Evolutionary conservation across 805 yeast genomes (phyloP).

Genomic region (Lachancea fermentati): DNA sequence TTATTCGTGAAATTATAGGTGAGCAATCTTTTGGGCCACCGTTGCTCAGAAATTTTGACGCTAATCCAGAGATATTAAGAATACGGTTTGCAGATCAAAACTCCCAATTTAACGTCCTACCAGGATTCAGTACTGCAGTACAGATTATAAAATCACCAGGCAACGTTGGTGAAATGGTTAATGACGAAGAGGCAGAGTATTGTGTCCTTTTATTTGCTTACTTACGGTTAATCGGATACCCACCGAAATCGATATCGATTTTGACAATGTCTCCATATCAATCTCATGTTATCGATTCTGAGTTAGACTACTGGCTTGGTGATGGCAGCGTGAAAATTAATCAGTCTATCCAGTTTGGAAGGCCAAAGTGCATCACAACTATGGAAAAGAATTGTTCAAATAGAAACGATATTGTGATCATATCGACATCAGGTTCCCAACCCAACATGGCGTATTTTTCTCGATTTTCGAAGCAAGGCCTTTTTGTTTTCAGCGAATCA

Average conservation of each 20-base stretch:
- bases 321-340: neutral
- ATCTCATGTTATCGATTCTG: conserved; percentile 5
- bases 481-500: conserved; percentile 1
- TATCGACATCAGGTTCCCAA: conserved; percentile 3
- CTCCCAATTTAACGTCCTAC: neutral
- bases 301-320: conserved; percentile 2
- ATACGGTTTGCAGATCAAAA: conserved; percentile 1
- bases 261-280: conserved; percentile 28
- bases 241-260: conserved; percentile 35
- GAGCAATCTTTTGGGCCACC: neutral
- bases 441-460: conserved; percentile 1
- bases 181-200: conserved; percentile 45
- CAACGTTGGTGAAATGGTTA: neutral
- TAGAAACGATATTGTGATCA: conserved; percentile 8
- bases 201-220: conserved; percentile 42
- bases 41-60: neutral
- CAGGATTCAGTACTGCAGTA: conserved; percentile 1
- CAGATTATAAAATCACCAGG: conserved; percentile 5
- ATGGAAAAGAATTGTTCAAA: conserved; percentile 4
- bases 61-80: conserved; percentile 3
- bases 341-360: neutral
- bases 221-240: conserved; percentile 41
- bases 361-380: conserved; percentile 1
- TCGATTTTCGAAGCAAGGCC: conserved; percentile 3
- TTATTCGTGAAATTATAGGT: conserved; percentile 1